Evolutionary conservation across 1,139 yeast species (phyloP).

Genomic region (Tardiomyces digboiensis): DNA sequence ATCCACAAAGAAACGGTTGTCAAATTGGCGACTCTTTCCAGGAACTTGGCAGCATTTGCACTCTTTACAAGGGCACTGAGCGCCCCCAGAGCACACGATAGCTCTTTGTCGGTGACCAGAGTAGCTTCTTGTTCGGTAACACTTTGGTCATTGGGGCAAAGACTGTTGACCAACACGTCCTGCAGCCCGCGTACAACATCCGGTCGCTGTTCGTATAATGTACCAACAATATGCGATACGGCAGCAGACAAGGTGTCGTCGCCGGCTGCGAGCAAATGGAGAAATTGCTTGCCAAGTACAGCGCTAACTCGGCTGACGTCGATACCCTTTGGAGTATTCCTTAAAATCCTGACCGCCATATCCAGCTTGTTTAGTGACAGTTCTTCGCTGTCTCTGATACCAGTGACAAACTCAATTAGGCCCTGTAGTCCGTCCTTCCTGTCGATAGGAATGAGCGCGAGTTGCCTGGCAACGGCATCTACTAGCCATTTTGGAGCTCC

Average conservation of each 20-base stretch:
- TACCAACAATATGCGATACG: not conserved
- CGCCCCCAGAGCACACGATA: slow-evolving; percentile 60
- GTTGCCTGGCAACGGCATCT: slow-evolving; percentile 28
- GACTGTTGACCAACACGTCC: not conserved
- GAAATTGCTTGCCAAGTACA: slow-evolving; percentile 9
- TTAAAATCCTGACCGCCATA: slow-evolving; percentile 7
- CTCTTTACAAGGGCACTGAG: slow-evolving; percentile 51
- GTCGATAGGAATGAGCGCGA: slow-evolving; percentile 46
- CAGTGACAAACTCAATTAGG: slow-evolving; percentile 67
- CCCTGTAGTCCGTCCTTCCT: slow-evolving; percentile 63
- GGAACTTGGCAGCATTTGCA: slow-evolving; percentile 22
- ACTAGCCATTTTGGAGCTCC: slow-evolving; percentile 23
- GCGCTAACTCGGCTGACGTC: slow-evolving; percentile 3
- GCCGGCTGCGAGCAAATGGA: slow-evolving; percentile 3
- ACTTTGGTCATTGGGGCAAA: not conserved
- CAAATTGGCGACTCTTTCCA: slow-evolving; percentile 20
- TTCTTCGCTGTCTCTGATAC: slow-evolving; percentile 65
- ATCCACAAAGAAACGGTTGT: slow-evolving; percentile 50
- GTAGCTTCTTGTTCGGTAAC: not conserved
- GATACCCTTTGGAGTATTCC: slow-evolving; percentile 6
- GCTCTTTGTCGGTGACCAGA: slow-evolving; percentile 36
- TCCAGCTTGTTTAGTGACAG: slow-evolving; percentile 50
- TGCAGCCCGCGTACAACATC: not conserved
- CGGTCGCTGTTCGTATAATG: not conserved
- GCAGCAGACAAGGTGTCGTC: not conserved